Conservation (phyloP, 768 basidiomycete species). For the Boletus tomentosulus region DNA sequence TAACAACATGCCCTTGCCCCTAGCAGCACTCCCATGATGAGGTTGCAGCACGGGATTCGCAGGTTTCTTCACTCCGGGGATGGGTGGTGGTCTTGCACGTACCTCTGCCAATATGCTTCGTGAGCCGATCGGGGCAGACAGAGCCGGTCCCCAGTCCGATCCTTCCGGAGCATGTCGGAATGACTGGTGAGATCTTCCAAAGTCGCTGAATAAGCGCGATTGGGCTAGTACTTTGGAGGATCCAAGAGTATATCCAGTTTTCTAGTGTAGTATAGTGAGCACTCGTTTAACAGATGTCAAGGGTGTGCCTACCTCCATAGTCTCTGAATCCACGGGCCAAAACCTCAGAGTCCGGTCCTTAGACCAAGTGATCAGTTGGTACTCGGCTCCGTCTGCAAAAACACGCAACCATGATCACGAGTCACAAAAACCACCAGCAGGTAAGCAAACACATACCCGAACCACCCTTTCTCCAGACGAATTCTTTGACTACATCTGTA, state of each 20-base stretch:
- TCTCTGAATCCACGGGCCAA: conserved; percentile 77
- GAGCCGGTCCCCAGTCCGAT: conserved; percentile 36
- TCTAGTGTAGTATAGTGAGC: conserved; percentile 32
- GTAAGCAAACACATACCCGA: conserved; percentile 35
- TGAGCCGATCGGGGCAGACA: conserved; percentile 66
- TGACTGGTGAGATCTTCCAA: conserved; percentile 35
- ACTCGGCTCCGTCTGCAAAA: conserved; percentile 45
- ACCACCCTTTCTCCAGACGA: conserved; percentile 84
- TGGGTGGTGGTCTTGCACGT: conserved; percentile 45
- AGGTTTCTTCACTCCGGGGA: conserved; percentile 14
- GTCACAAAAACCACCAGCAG: neutral
- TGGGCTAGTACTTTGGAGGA: conserved; percentile 25
- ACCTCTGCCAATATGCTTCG: conserved; percentile 70
- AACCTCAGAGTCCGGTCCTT: conserved; percentile 89
- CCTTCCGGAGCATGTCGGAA: conserved; percentile 53
- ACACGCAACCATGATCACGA: neutral
- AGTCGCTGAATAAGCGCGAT: conserved; percentile 14
- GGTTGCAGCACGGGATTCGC: conserved; percentile 31
- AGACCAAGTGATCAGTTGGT: conserved; percentile 73
- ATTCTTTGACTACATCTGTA: conserved; percentile 93
- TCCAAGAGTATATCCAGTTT: conserved; percentile 43
- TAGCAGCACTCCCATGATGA: conserved; percentile 32
- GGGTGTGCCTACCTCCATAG: conserved; percentile 51
- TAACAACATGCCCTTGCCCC: conserved; percentile 25
- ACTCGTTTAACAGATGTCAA: neutral